These are phyloP conservation scores for Suillus luteus DNA, from an alignment of 768 basidiomycete species.

Conservation along the genomic window DNA sequence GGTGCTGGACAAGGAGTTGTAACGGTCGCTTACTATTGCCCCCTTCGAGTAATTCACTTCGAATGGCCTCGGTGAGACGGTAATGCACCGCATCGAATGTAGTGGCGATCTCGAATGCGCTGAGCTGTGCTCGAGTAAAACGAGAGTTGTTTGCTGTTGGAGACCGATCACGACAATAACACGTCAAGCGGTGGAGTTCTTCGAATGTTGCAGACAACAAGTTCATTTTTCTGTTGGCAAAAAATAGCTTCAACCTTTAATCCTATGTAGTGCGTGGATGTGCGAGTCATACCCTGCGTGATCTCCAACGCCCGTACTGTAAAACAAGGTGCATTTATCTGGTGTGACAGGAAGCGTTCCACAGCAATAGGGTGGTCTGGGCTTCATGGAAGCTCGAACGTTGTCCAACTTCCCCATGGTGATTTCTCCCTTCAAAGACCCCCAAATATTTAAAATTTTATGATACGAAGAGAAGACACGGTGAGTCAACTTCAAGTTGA, in stretches of 20 bases:
- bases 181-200: background rate
- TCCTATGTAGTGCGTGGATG: background rate
- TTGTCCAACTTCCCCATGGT: conserved; percentile 6
- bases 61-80: conserved; percentile 33
- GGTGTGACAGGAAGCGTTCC: background rate
- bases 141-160: background rate
- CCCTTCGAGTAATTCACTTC: conserved; percentile 24
- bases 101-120: conserved; percentile 35
- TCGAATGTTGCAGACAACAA: conserved; percentile 3
- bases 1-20: conserved; percentile 30
- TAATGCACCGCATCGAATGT: conserved; percentile 33
- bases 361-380: conserved; percentile 9
- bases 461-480: conserved; percentile 3
- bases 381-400: conserved; percentile 9
- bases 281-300: conserved; percentile 4
- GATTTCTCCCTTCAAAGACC: background rate
- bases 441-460: background rate
- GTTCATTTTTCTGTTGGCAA: conserved; percentile 1
- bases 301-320: background rate
- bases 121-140: conserved; percentile 31
- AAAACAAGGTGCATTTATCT: background rate
- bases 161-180: background rate
- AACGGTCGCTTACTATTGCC: conserved; percentile 35
- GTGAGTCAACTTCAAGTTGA: background rate
- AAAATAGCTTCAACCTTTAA: background rate